Evolutionary conservation across 306 rosid genomes (phyloP).

Genomic region (Vigna angularis): DNA sequence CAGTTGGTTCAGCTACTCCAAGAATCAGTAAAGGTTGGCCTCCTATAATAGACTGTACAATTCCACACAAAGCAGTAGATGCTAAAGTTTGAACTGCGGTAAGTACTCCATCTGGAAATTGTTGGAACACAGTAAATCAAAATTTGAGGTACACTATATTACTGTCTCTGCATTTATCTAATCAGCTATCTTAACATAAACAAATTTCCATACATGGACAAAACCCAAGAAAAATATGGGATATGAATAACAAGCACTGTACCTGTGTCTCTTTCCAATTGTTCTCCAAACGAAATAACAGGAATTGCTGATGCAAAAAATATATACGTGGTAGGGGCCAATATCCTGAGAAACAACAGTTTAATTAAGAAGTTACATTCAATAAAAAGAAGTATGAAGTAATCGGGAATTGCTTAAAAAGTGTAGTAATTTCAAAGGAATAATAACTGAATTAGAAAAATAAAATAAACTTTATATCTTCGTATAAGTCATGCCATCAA

Average conservation of each 20-base stretch:
- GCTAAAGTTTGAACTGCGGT: slow-evolving; percentile 90
- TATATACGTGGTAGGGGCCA: slow-evolving; percentile 83
- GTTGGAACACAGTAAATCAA: slow-evolving; percentile 37
- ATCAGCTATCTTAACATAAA: slow-evolving; percentile 7
- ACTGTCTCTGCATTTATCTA: neutral
- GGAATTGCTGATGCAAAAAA: slow-evolving; percentile 89
- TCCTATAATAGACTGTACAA: slow-evolving; percentile 79
- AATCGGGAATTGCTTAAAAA: slow-evolving; percentile 13
- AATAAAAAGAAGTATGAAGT: slow-evolving; percentile 24
- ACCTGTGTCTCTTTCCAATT: slow-evolving; percentile 79
- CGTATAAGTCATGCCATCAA: neutral
- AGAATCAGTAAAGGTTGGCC: slow-evolving; percentile 88
- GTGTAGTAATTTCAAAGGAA: slow-evolving; percentile 20
- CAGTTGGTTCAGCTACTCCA: slow-evolving; percentile 90
- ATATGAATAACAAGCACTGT: neutral
- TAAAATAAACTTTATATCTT: neutral
- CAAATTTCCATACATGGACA: neutral
- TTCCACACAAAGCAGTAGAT: slow-evolving; percentile 84
- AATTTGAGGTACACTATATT: slow-evolving; percentile 1
- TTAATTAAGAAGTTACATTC: slow-evolving; percentile 33
- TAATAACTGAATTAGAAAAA: neutral
- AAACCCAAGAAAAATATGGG: slow-evolving; percentile 17
- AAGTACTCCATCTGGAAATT: slow-evolving; percentile 69
- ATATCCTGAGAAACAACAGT: slow-evolving; percentile 57
- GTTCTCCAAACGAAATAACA: slow-evolving; percentile 85